Base-by-base conservation (phyloP, 768 basidiomycete species). In the Phylloporus rhodoxanthus region DNA sequence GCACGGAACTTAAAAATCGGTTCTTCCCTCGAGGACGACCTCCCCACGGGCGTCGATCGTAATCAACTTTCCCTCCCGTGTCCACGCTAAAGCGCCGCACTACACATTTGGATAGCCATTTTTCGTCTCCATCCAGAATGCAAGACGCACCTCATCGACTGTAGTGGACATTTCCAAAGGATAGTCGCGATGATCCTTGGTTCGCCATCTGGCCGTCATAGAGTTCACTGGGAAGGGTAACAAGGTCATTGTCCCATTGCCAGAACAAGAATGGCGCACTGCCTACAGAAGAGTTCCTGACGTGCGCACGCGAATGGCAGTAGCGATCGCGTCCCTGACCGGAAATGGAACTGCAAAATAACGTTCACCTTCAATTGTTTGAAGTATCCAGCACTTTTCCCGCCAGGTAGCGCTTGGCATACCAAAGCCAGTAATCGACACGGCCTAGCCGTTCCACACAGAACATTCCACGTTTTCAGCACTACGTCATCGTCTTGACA, bases 391-490 rank as follows among this genome's bases (percentile, higher is more conserved):
- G 29, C 26, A 14, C 48, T 8, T n/a, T n/a, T n/a, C n/a, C n/a
- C n/a, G n/a, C n/a, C n/a, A n/a, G n/a, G 17, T 37, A 9, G 17
- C 19, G n/a, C 37, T 28, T 19, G 3, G 14, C 17, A n/a, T 47
- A 19, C 63, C 57, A 20, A 48, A 54, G 42, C 30, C 13, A 53
- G 46, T 50, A 57, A 53, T 61, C 43, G 17, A 42, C 58, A 54
- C 57, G 52, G 57, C 55, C 51, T 8, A 19, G 14, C 29, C 28
- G 48, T 64, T 65, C 63, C 45, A 59, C n/a, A 44, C 48, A 62
- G 62, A 63, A 63, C 50, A 37, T 63, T 65, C 62, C 52, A 54
- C 45, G 34, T 40, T 48, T 40, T 46, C 44, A 33, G 49, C 26
- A 41, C 32, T 13, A 17, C 29, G 17, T 17, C 30, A 21, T 38